Base-by-base conservation (phyloP, 2,329 filamentous ascomycete genomes). In the Cordyceps pruinosa region DNA sequence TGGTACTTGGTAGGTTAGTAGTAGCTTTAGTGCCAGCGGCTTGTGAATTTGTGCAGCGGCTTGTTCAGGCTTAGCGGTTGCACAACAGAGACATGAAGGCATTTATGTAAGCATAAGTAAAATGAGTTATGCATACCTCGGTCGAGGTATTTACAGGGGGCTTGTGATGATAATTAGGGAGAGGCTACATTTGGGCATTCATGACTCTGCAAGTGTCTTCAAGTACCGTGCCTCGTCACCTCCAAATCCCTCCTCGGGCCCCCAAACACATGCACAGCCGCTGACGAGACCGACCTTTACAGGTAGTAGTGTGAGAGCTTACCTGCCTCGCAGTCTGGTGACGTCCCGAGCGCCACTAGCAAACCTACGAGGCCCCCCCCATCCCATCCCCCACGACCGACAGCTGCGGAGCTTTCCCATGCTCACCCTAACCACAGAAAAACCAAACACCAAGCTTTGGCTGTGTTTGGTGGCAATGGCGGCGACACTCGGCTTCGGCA, bases 401-500 rank as follows among this genome's bases (percentile, higher is more conserved):
- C 19, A 17, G 19, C 35, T 21, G 37, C 44, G 54, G 46, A 57
- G 54, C 54, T 45, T 41, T 44, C 12, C 54, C 23, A 57, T 57
- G 54, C 54, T 57, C 46, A 50, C 54, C 37, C n/a, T 57, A 23
- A 50, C 46, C 46, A 50, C 46, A 8, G 54, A 57, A 39, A 48
- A 58, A 35, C 42, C 42, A 48, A 58, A 55, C 47, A 59, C 59
- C 55, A 59, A 60, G 57, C 58, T 47, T 39, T 58, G 51, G 46
- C 44, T 50, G 49, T 58, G 49, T 56, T 59, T 58, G 60, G 61
- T 60, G 13, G 61, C 62, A 60, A 69, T 66, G 66, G 68, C 69
- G 61, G 66, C 68, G 58, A 67, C 67, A 59, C 66, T 73, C 60
- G 67, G 66, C 57, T 62, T 68, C 61, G 69, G 71, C 59, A 65